Conservation (phyloP, 164 flowering plant genomes). For the Nelumbo lutea region DNA sequence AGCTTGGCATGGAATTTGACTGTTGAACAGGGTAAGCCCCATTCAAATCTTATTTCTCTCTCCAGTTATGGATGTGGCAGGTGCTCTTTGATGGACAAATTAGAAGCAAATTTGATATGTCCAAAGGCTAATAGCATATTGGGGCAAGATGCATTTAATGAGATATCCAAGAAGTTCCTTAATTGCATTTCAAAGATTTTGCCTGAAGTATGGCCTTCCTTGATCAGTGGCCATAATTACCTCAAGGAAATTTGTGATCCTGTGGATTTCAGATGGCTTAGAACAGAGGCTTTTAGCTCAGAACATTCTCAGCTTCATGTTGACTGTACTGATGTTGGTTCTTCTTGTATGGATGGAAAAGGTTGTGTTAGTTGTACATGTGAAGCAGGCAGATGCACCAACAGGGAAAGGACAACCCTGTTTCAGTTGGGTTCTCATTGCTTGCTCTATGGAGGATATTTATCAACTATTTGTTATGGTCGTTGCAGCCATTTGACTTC, state of each 20-base stretch:
- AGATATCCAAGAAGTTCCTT: constrained; percentile 25
- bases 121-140: constrained; percentile 6
- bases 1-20: constrained; percentile 23
- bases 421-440: constrained; percentile 46
- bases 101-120: constrained; percentile 4
- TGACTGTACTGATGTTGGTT: not conserved
- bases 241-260: constrained; percentile 34
- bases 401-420: constrained; percentile 16
- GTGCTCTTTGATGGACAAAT: constrained; percentile 27
- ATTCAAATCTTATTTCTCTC: constrained; percentile 7
- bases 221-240: constrained; percentile 23
- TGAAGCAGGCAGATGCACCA: constrained; percentile 9
- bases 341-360: constrained; percentile 2
- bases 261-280: constrained; percentile 43
- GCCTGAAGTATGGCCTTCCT: constrained; percentile 36
- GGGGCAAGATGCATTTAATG: constrained; percentile 21
- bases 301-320: constrained; percentile 1
- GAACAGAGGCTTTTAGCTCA: not conserved
- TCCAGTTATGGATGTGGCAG: constrained; percentile 11
- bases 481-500: constrained; percentile 14
- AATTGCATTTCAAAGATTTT: constrained; percentile 28
- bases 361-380: constrained; percentile 3
- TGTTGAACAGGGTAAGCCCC: not conserved
- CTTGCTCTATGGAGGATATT: constrained; percentile 42
- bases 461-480: constrained; percentile 48